Evolutionary conservation across 345 rosid genomes (phyloP).

Genomic region (Trapa bicornis): DNA sequence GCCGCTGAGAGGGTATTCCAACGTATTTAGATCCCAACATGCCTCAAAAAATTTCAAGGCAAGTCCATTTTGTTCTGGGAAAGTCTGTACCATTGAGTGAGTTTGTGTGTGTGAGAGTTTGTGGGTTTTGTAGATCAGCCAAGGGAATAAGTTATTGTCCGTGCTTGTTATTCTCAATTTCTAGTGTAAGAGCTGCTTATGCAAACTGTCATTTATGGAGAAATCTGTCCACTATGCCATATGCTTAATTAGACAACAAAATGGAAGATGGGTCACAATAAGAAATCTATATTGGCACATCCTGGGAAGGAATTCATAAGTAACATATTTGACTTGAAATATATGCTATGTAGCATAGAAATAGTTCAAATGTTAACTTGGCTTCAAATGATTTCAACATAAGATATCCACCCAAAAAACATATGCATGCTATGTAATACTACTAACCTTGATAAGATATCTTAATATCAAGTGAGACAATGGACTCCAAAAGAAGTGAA

Average conservation of each 20-base stretch:
- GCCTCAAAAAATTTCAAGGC: not conserved
- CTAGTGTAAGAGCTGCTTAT: not conserved
- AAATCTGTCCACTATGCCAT: no score
- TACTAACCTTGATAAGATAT: no score
- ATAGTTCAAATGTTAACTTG: not conserved
- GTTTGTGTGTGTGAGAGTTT: not conserved
- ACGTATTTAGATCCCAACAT: constrained; percentile 27
- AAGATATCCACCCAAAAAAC: no score
- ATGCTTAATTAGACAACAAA: no score
- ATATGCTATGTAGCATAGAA: no score
- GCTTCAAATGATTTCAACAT: not conserved
- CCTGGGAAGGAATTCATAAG: no score
- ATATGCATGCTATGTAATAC: no score
- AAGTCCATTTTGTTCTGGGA: not conserved
- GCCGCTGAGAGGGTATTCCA: constrained; percentile 72
- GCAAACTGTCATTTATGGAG: not conserved
- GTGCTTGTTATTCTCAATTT: not conserved
- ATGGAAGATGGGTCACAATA: no score
- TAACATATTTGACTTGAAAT: no score
- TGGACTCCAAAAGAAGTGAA: no score
- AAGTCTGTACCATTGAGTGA: not conserved
- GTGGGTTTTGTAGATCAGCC: not conserved
- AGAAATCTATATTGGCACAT: no score
- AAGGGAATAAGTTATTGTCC: not conserved
- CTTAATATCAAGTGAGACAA: no score